phyloP scores from a whole-genome alignment of 345 rosid genomes.

The Pistacia atlantica region DNA sequence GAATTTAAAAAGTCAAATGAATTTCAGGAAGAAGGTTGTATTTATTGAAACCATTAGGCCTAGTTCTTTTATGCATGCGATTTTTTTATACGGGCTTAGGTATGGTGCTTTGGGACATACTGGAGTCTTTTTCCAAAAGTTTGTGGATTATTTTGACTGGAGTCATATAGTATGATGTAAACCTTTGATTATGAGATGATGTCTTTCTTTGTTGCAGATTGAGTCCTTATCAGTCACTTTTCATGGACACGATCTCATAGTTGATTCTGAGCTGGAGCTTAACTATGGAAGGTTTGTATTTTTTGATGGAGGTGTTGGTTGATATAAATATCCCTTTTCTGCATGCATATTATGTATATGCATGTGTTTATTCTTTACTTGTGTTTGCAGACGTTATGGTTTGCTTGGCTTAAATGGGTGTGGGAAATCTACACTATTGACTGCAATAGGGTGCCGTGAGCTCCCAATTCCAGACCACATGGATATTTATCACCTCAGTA shows the following conservation, averaged over 20 bases:
- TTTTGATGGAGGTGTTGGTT: not conserved
- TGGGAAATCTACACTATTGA: slow-evolving; percentile 92
- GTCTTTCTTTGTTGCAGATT: slow-evolving; percentile 58
- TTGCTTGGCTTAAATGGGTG: slow-evolving; percentile 97
- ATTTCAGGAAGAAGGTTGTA: not conserved
- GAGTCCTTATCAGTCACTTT: slow-evolving; percentile 95
- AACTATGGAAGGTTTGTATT: slow-evolving; percentile 78
- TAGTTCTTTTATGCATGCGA: no score
- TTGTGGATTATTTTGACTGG: no score
- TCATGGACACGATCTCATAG: slow-evolving; percentile 94
- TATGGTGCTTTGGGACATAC: not conserved
- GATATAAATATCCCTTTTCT: not conserved
- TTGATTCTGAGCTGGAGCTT: slow-evolving; percentile 92
- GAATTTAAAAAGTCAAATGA: not conserved
- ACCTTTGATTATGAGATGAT: not conserved
- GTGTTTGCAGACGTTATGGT: slow-evolving; percentile 78
- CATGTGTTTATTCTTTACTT: not conserved
- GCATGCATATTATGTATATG: not conserved
- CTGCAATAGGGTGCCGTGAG: slow-evolving; percentile 86
- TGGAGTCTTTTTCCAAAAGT: no score
- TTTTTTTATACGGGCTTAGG: not conserved
- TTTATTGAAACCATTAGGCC: no score
- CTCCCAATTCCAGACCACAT: slow-evolving; percentile 95
- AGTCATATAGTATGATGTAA: not conserved
- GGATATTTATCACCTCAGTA: slow-evolving; percentile 87